A percentile compares a stretch with the other conserved stretches of the same genome.
Evolutionary conservation across 441 rosid species (phyloP).

Genomic region (Eutrema salsugineum): DNA sequence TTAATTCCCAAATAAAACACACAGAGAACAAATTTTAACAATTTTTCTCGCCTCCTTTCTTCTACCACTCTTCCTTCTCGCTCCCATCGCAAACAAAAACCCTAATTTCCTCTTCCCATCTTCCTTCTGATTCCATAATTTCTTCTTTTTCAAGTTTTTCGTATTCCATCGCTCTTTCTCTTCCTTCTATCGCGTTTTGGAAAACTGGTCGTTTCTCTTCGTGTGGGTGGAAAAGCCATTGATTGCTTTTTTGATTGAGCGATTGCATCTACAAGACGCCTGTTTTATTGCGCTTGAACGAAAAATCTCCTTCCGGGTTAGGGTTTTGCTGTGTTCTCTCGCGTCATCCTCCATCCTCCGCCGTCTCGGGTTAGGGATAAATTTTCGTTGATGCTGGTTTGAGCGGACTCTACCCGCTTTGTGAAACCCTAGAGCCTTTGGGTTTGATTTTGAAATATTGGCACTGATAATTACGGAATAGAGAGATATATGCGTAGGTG

Average conservation of each 20-base stretch:
- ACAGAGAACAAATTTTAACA: constrained; percentile 21
- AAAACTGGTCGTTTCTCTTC: constrained; percentile 1
- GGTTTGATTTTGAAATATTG: neutral
- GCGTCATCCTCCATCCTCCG: neutral
- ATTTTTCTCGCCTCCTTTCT: constrained; percentile 28
- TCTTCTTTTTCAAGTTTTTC: neutral
- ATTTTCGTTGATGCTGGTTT: neutral
- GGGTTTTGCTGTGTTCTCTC: constrained; percentile 34
- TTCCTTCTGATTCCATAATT: constrained; percentile 13
- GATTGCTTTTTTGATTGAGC: constrained; percentile 36
- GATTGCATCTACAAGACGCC: constrained; percentile 9
- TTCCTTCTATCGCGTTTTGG: neutral
- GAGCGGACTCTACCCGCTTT: neutral
- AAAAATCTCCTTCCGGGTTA: constrained; percentile 18
- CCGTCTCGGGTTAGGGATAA: neutral
- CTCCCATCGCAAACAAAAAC: constrained; percentile 34
- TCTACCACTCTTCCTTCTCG: neutral
- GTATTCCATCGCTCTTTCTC: neutral
- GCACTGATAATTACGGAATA: neutral
- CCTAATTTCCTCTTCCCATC: constrained; percentile 33
- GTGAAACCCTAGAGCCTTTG: constrained; percentile 36
- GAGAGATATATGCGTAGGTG: constrained; percentile 8
- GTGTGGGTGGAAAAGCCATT: constrained; percentile 31
- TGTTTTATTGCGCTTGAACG: neutral
- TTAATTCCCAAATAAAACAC: constrained; percentile 14